Evolutionary conservation across 768 basidiomycete genomes (phyloP), one percentile per base, ranked within the genome.

Genomic region (Neoboletus brunneissimus): DNA sequence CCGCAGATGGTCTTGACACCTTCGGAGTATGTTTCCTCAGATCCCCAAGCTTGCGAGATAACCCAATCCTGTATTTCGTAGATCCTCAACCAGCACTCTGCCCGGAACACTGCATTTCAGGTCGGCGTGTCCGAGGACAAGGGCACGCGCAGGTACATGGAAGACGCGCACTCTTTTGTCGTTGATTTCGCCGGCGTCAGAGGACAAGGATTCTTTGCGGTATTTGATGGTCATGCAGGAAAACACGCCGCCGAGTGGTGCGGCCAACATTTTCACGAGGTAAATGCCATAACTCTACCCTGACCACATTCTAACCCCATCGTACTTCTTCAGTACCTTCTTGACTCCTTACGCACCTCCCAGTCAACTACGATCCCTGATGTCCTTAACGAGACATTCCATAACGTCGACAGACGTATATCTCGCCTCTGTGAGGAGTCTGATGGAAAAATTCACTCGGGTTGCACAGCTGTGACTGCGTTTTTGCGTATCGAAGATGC

Each of bases 181-280:
- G 89, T 95, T 59, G 95, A 98, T 70, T 99, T 91, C 71, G 94
- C 86, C 37, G 84, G 86, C 35, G 79, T 98, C 20, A 84, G 88
- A 43, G 97, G 97, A 0, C 97, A 99, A 70, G 97, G 95, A 9
- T 98, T 97, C 79, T 98, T 96, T 71, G 96, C 96, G 7, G 86
- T 99, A 44, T 99, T 98, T 65, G 97, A 99, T 65, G 97, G 97
- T 3, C 97, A 99, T 70, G 97, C 97, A 1, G 97, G 97, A 18
- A 98, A 96, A 71, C 92, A 98, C 66, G 95, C 96, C 34, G 97
- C 97, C 27, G 97, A 99, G 72, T 98, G 96, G 95, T 98, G 97
- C 73, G 97, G 97, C 42, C 79, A 82, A 64, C 87, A 98, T 71
- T 99, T 99, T 74, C 94, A 98, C 68, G 86, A 94, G 79, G 94